Conservation (phyloP, 768 basidiomycete genomes). For the Royoungia palumana region DNA sequence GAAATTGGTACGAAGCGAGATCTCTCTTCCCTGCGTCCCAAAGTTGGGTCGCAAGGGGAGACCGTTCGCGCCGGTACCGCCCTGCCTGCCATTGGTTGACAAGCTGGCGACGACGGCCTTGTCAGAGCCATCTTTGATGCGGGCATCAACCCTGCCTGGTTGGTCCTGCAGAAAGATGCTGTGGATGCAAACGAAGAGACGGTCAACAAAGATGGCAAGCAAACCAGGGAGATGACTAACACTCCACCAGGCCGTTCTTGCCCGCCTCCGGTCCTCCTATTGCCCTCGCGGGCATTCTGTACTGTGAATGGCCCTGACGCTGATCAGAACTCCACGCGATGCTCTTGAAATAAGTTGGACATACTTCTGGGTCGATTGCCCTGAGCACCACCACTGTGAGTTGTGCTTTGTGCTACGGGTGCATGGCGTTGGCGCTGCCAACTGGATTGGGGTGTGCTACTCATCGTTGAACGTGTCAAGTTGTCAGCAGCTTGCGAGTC, state of each 20-base stretch:
- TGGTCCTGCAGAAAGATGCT: constrained; percentile 32
- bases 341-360: no score
- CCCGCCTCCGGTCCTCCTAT: no score
- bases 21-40: constrained; percentile 37
- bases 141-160: constrained; percentile 51
- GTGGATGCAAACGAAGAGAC: background rate
- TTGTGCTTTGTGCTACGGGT: no score
- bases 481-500: no score
- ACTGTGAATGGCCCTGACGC: no score
- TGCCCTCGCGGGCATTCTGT: no score
- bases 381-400: background rate
- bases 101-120: constrained; percentile 35
- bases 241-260: no score
- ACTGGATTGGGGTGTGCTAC: background rate
- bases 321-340: no score
- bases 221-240: no score
- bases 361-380: no score
- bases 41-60: constrained; percentile 47
- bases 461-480: no score
- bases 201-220: no score
- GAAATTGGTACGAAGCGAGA: constrained; percentile 48
- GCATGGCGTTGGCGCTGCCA: constrained; percentile 3
- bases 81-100: background rate
- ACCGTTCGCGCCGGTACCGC: constrained; percentile 1
- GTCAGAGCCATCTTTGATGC: constrained; percentile 42